Base-by-base conservation (phyloP, 306 rosid genomes). In the Albizia julibrissin region DNA sequence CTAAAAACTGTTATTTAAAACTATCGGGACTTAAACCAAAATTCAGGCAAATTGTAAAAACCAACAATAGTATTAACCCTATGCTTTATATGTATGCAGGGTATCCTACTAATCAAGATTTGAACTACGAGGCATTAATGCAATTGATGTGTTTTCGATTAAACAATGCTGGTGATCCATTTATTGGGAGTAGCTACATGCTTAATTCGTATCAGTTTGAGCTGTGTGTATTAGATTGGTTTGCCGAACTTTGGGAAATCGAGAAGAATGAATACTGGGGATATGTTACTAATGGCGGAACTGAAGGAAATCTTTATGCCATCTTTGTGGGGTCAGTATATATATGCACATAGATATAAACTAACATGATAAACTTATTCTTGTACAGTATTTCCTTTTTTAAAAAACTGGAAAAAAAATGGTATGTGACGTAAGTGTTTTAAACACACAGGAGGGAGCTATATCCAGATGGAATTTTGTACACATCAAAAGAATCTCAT, bases 211-310 rank as follows among this genome's bases (percentile, higher is more conserved):
- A 1, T 49, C 7, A 49, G 8, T 49, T 49, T 49, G 56, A 49
- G 56, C 88, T 88, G 3, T 90, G 89, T 10, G 92, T 90, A 16
- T 82, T 90, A 18, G 92, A 90, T 75, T 90, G 94, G 92, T 90
- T 90, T 84, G 92, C 94, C 50, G 77, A 89, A 3, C 72, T 90
- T 6, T 90, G 94, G 64, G 94, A 90, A 70, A 85, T 90, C 4
- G 89, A 88, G 81, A 88, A 88, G 78, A 79, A 44, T 12, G 85
- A 88, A 65, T 88, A 88, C 39, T 90, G 92, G 90, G 92, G 92
- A 11, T 88, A 90, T 84, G 84, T 88, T 29, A 88, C 92, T 5
- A 88, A 83, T 83, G 86, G 92, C 15, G 92, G 92, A 22, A 61
- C 67, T 2, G 67, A 61, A 22, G 67, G 37, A 26, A 61, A 61